Base-by-base conservation (phyloP, 371 early-diverging fungal genomes). In the Mucor velutinosus region DNA sequence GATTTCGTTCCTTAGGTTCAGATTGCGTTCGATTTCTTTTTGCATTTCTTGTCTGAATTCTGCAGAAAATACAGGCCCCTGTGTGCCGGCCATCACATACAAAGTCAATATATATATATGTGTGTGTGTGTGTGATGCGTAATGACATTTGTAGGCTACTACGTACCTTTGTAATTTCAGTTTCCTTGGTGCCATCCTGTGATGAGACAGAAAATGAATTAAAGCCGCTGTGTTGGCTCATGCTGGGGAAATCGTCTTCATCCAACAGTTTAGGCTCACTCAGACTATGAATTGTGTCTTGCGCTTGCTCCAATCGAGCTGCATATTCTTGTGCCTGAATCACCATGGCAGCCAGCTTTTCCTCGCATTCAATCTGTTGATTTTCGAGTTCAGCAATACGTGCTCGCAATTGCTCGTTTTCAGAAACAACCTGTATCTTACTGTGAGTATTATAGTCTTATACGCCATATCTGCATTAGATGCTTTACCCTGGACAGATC, bases 241-340 rank as follows among this genome's bases (percentile, higher is more conserved):
- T 64, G 27, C 75, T 72, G 10, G 74, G 56, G 23, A 75, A 75
- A 60, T 85, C 85, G 32, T 84, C 83, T 33, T 85, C 85, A 49
- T 78, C 79, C 51, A 71, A 66, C 43, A 82, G 49, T 21, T 83
- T 76, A 8, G 82, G 80, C 47, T 85, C 86, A 45, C 83, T 80
- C 41, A 85, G 62, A 27, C 72, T 73, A 43, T 89, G 87, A 55
- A 89, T 89, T 11, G 87, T 88, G 70, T 88, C 87, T 65, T 89
- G 90, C 3, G 90, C 90, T 63, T 88, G 86, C 62, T 89, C 87
- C 21, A 89, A 78, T 51, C 87, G 56, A 17, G 80, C 69, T 8
- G 90, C 87, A 73, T 89, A 89, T 69, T 89, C 87, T 61, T 87
- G 79, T 12, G 90, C 87, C 62, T 87, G 86, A 39, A 85, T 83